A percentile compares a stretch with the other conserved stretches of the same genome.
Evolutionary conservation across 1,284 basidiomycete species (phyloP).

Genomic region (Trichosporon faecale): DNA sequence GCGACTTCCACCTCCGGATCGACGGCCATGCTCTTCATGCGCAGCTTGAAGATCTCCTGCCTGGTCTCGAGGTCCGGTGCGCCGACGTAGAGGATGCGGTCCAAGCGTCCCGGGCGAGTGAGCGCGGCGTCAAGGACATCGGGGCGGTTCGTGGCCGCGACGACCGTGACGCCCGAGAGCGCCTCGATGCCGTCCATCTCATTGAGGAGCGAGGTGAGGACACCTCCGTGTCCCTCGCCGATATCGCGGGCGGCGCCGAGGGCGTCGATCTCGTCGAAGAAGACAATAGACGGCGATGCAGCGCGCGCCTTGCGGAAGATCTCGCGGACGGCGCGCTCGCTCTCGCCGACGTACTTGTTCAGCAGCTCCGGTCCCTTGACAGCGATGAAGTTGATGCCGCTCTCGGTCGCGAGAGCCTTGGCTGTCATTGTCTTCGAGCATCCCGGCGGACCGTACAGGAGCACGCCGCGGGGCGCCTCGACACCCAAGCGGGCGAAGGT

Average conservation of each 20-base stretch:
- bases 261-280: slow-evolving; percentile 98
- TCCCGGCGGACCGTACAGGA: slow-evolving; percentile 95
- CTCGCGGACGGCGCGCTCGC: slow-evolving; percentile 88
- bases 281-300: slow-evolving; percentile 89
- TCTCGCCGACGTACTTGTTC: slow-evolving; percentile 97
- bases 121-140: slow-evolving; percentile 90
- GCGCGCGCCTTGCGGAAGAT: slow-evolving; percentile 93
- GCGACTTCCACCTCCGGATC: slow-evolving; percentile 66
- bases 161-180: slow-evolving; percentile 83
- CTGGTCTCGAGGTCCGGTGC: slow-evolving; percentile 78
- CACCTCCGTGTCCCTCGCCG: slow-evolving; percentile 68
- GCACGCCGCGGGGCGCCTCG: slow-evolving; percentile 79
- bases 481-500: slow-evolving; percentile 85
- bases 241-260: slow-evolving; percentile 74
- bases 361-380: slow-evolving; percentile 96
- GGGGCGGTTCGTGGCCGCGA: slow-evolving; percentile 95
- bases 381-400: slow-evolving; percentile 94
- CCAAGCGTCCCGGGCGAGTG: slow-evolving; percentile 92
- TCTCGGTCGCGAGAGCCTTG: slow-evolving; percentile 89
- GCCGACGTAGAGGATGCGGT: slow-evolving; percentile 90
- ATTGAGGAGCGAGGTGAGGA: slow-evolving; percentile 88
- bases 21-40: slow-evolving; percentile 74
- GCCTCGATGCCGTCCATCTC: slow-evolving; percentile 99
- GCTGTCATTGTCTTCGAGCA: slow-evolving; percentile 96
- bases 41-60: slow-evolving; percentile 78